These are phyloP conservation scores for Crithidia fasciculata DNA, from an alignment of 208 protist species.

Conservation along the genomic window DNA sequence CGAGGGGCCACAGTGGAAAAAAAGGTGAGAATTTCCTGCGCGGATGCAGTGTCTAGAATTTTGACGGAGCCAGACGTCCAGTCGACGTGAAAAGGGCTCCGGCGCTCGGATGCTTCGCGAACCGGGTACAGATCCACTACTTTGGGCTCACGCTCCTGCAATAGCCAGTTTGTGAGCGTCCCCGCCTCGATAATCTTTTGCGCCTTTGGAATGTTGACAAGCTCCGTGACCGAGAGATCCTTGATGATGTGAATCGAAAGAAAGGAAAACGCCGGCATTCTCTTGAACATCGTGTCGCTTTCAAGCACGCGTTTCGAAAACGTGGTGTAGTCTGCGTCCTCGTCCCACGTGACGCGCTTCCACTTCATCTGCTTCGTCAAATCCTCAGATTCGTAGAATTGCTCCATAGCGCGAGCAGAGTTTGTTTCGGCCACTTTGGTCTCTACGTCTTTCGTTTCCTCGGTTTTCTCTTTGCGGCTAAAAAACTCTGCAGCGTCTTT, in stretches of 20 bases:
- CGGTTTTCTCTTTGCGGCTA: conserved; percentile 4
- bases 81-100: conserved; percentile 82
- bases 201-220: conserved; percentile 51
- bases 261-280: conserved; percentile 87
- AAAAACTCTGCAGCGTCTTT: conserved; percentile 60
- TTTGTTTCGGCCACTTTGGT: neutral
- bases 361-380: conserved; percentile 92
- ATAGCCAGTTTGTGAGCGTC: conserved; percentile 76
- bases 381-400: conserved; percentile 92
- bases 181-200: conserved; percentile 60
- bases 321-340: conserved; percentile 82
- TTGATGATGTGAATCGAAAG: conserved; percentile 87
- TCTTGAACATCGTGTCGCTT: conserved; percentile 87
- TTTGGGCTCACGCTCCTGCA: conserved; percentile 75
- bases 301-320: conserved; percentile 89
- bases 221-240: conserved; percentile 54
- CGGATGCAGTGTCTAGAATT: conserved; percentile 87
- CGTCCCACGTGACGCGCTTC: conserved; percentile 93
- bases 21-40: conserved; percentile 90
- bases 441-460: conserved; percentile 18
- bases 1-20: conserved; percentile 79
- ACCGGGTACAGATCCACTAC: conserved; percentile 58
- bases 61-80: conserved; percentile 87
- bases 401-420: conserved; percentile 54
- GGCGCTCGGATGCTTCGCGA: conserved; percentile 19